Base-by-base conservation (phyloP, 495 filamentous ascomycete genomes). In the Penicillium lividum region DNA sequence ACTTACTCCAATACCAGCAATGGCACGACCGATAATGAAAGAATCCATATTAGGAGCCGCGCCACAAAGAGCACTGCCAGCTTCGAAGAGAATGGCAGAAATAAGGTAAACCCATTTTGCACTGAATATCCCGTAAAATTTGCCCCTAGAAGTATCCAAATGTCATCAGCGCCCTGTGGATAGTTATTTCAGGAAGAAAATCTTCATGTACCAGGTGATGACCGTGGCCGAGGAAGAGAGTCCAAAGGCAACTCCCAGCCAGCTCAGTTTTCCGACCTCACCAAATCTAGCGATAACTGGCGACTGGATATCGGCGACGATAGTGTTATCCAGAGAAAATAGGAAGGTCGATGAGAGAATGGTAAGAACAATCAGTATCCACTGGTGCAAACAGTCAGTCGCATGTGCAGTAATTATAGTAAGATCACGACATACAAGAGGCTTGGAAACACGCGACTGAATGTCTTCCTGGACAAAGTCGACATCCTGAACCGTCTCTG, bases 321-420 rank as follows among this genome's bases (percentile, higher is more conserved):
- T 83, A 47, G 84, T 88, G 34, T 82, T 83, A 58, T 88, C 85
- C 9, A 87, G 73, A 13, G 79, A 75, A 53, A 80, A 86, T 0
- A 86, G 68, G 54, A 87, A 84, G 10, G 68, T 72, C 1, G 71
- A 75, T 6, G 76, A 70, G 27, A 79, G 71, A 40, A 86, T 73
- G 2, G 81, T 70, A 16, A 75, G 15, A 45, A 78, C 73, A 30
- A 82, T 65, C 2, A 82, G 66, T 25, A 40, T 9, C 64, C 64
- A 67, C 63, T 66, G 30, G 42, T 8, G 16, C 33, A n/a, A 1
- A 13, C 4, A 16, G 5, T 11, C 4, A 6, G 36, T 53, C 15
- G 44, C 22, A 22, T 22, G 51, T n/a, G 22, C 16, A 22, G 36
- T n/a, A 38, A 22, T 27, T 9, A 28, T 15, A 30, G n/a, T 28